Base-by-base conservation (phyloP, 2,329 filamentous ascomycete genomes). In the Claviceps sp. region DNA sequence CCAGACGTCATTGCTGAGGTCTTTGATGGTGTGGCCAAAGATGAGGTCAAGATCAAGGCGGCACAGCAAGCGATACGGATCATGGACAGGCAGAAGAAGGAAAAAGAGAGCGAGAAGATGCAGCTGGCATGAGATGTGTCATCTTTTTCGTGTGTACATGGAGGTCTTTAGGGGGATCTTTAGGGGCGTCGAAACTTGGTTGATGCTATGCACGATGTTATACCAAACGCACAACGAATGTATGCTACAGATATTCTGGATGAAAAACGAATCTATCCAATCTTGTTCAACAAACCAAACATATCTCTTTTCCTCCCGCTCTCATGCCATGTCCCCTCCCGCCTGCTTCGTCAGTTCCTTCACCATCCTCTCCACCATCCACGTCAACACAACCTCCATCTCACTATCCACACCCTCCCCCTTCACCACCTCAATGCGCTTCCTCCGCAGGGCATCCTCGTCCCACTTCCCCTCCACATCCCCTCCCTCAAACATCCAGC, bases 401-500 rank as follows among this genome's bases (percentile, higher is more conserved):
- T 79, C 75, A 8, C 73, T 69, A 60, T 82, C 75, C 20, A 75
- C 55, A 2, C 63, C 69, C 7, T 56, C 70, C 13, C 66, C 71
- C 1, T 68, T 65, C 53, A 79, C 75, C 16, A 76, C 78, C 55
- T 67, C 60, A 44, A 81, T 77, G 22, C 65, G 67, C 58, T 70
- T 68, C 52, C 63, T 63, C 24, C 57, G 55, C 58, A 79, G 65
- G 47, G 74, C 70, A 0, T 70, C 67, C 18, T 68, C 63, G 42
- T 77, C 71, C 9, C 82, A 62, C 47, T 67, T 61, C 0, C 78
- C 78, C 59, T 85, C 78, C 0, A 88, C 85, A 62, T 90, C 72
- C 0, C 79, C 84, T 7, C 71, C 69, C 57, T 82, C 68, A 63
- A 96, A 93, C 65, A 98, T 72, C 75, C 87, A 95, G 22, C 73